Conservation (phyloP, 2,329 filamentous ascomycete species). For the Aspergillus unguis region DNA sequence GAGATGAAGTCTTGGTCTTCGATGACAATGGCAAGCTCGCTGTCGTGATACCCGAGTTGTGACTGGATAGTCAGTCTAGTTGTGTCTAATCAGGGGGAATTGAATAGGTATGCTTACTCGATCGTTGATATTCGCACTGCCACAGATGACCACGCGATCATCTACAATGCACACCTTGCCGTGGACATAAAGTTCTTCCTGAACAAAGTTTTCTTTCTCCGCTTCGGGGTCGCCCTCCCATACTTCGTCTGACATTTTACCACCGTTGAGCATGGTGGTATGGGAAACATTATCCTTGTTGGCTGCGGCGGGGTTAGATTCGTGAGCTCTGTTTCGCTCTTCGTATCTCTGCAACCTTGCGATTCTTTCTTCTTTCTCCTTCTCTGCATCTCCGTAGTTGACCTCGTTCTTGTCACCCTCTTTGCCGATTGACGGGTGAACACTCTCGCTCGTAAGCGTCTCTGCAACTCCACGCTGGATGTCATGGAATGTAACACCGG, state of each 20-base stretch:
- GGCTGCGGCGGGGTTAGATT: slow-evolving; percentile 20
- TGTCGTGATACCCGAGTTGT: slow-evolving; percentile 80
- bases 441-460: slow-evolving; percentile 74
- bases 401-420: slow-evolving; percentile 48
- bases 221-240: slow-evolving; percentile 74
- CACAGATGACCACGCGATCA: slow-evolving; percentile 76
- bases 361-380: slow-evolving; percentile 44
- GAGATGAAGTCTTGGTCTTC: slow-evolving; percentile 71
- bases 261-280: slow-evolving; percentile 72
- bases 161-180: slow-evolving; percentile 81
- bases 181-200: slow-evolving; percentile 95
- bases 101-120: slow-evolving; percentile 38
- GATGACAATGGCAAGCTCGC: slow-evolving; percentile 85
- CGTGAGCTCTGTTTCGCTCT: slow-evolving; percentile 19
- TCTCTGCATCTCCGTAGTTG: slow-evolving; percentile 32
- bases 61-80: slow-evolving; percentile 44
- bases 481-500: slow-evolving; percentile 79
- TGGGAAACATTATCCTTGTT: slow-evolving; percentile 63
- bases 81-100: no score
- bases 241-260: slow-evolving; percentile 62
- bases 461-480: slow-evolving; percentile 85
- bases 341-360: slow-evolving; percentile 33
- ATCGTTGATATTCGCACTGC: slow-evolving; percentile 68
- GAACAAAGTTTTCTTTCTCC: slow-evolving; percentile 85
- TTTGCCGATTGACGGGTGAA: slow-evolving; percentile 50